phyloP scores from a whole-genome alignment of 352 stramenopile genomes.

The Blastocystis sp. region DNA sequence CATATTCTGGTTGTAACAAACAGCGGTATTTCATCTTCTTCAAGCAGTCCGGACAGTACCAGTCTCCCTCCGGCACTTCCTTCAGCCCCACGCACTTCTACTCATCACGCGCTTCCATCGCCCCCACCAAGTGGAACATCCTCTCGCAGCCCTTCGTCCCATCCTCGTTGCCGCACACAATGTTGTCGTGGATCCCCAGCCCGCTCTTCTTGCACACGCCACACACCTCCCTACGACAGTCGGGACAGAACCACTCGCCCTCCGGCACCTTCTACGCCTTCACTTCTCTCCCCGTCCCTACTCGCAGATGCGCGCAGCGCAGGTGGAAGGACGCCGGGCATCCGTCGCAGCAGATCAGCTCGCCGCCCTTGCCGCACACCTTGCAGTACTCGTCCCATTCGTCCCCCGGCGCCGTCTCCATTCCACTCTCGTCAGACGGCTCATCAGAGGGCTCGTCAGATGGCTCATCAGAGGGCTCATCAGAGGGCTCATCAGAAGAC shows the following conservation, averaged over 20 bases:
- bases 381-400: conserved; percentile 83
- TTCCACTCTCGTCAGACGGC: background rate
- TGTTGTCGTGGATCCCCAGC: conserved; percentile 83
- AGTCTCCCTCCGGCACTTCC: conserved; percentile 80
- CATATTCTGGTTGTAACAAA: conserved; percentile 15
- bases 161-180: conserved; percentile 84
- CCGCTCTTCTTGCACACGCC: conserved; percentile 81
- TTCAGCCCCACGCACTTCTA: conserved; percentile 83
- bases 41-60: conserved; percentile 77
- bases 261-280: background rate
- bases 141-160: conserved; percentile 81
- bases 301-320: conserved; percentile 78
- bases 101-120: background rate
- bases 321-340: conserved; percentile 82
- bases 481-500: background rate
- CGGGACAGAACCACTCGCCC: conserved; percentile 83
- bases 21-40: conserved; percentile 1
- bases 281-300: conserved; percentile 69
- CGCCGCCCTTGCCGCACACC: conserved; percentile 78
- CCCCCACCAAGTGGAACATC: conserved; percentile 82
- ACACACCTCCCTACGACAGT: conserved; percentile 81
- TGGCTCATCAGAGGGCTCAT: background rate
- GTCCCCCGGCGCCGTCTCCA: conserved; percentile 71
- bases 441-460: background rate
- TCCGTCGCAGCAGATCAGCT: conserved; percentile 82